Percentiles rank a stretch among this genome's conserved stretches.
Conservation (phyloP, 208 protist genomes). For the Trypanosoma brucei region DNA sequence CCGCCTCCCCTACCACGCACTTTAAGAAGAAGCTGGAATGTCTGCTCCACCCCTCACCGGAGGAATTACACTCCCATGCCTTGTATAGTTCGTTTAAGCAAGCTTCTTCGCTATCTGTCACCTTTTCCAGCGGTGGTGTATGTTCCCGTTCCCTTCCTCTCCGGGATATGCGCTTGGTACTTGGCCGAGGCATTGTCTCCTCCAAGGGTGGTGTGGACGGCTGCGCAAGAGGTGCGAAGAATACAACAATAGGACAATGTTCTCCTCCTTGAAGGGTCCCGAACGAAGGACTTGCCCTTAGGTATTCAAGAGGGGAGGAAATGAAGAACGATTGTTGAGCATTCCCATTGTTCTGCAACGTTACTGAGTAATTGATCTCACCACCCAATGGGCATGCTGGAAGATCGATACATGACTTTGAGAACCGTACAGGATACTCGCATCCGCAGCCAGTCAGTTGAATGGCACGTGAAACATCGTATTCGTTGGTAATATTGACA, state of each 20-base stretch:
- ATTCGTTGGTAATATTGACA: conserved; percentile 42
- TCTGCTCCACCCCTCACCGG: conserved; percentile 29
- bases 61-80: conserved; percentile 23
- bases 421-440: conserved; percentile 24
- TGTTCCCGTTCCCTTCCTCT: conserved; percentile 19
- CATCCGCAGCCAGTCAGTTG: conserved; percentile 28
- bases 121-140: conserved; percentile 2
- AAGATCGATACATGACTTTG: conserved; percentile 26
- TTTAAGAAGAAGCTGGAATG: conserved; percentile 28
- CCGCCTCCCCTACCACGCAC: conserved; percentile 10
- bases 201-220: not conserved
- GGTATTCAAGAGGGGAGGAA: conserved; percentile 5
- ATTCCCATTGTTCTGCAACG: conserved; percentile 29
- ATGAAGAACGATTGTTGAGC: conserved; percentile 27
- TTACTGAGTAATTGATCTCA: conserved; percentile 22
- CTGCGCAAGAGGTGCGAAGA: conserved; percentile 23
- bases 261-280: conserved; percentile 25
- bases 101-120: not conserved
- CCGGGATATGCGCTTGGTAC: conserved; percentile 6
- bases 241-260: conserved; percentile 28
- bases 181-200: conserved; percentile 14
- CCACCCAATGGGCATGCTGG: conserved; percentile 32
- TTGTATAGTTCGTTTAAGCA: conserved; percentile 19
- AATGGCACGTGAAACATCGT: conserved; percentile 30
- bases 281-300: conserved; percentile 33